Percentiles rank a stretch among this genome's conserved stretches.
Evolutionary conservation across 805 yeast species (phyloP).

Genomic region (Cyberlindnera subsufficiens): DNA sequence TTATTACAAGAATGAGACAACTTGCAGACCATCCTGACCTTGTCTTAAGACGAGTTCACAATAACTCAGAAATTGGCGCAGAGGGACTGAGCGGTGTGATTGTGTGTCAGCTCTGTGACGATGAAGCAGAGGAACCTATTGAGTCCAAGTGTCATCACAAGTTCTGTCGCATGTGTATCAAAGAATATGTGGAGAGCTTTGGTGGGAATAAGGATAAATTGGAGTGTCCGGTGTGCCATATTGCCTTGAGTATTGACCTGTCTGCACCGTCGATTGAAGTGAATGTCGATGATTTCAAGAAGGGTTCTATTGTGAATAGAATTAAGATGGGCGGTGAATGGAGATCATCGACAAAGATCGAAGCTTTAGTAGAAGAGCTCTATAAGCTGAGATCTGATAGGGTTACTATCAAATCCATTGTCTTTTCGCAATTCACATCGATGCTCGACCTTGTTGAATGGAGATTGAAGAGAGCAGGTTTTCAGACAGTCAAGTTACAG

Average conservation of each 20-base stretch:
- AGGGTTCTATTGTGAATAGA: slow-evolving; percentile 75
- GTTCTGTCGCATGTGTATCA: slow-evolving; percentile 89
- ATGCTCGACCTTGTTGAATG: slow-evolving; percentile 96
- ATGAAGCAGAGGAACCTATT: slow-evolving; percentile 97
- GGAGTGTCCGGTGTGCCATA: slow-evolving; percentile 95
- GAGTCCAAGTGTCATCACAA: slow-evolving; percentile 91
- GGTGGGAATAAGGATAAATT: slow-evolving; percentile 52
- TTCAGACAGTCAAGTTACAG: slow-evolving; percentile 86
- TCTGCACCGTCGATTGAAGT: slow-evolving; percentile 81
- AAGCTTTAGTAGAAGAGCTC: slow-evolving; percentile 90
- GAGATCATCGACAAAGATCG: slow-evolving; percentile 94
- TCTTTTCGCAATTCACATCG: slow-evolving; percentile 93
- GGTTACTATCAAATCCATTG: slow-evolving; percentile 90
- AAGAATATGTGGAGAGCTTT: slow-evolving; percentile 82
- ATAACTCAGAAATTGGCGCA: slow-evolving; percentile 26
- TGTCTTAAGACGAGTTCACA: slow-evolving; percentile 66
- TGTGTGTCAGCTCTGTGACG: slow-evolving; percentile 92
- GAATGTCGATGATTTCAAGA: slow-evolving; percentile 44
- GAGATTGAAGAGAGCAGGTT: slow-evolving; percentile 92
- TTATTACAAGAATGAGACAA: slow-evolving; percentile 96
- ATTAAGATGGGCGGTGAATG: slow-evolving; percentile 84
- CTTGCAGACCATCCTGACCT: slow-evolving; percentile 97
- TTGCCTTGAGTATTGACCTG: slow-evolving; percentile 84
- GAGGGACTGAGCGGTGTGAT: slow-evolving; percentile 38
- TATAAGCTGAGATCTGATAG: slow-evolving; percentile 81